Base-by-base conservation (phyloP, 1,139 yeast genomes). In the Sugiyamaella pinicola region DNA sequence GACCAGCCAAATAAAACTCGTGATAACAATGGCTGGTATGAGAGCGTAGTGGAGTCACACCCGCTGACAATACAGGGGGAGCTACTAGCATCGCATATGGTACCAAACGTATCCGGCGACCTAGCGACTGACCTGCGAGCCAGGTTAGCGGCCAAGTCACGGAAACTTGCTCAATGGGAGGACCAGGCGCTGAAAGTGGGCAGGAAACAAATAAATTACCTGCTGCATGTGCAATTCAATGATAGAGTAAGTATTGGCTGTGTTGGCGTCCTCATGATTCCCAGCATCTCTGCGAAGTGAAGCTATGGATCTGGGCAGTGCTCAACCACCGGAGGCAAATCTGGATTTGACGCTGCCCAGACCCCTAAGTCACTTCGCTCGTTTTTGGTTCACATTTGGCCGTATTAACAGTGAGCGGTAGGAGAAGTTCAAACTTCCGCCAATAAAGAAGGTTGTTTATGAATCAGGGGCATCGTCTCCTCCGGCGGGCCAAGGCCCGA, bases 181-280 rank as follows among this genome's bases (percentile, higher is more conserved):
- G 54, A 58, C n/a, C 44, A 55, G 17, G 64, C 64, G 1, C 53
- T 58, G 6, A 55, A 52, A 37, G 61, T 58, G 7, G 53, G 58
- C 1, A 43, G 52, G 21, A 48, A 54, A 42, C 55, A 60, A 49
- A 46, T 55, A 17, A 55, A 53, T 28, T 59, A 64, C 48, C 49
- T 64, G 21, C 43, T 65, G 29, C 63, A 62, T 52, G 55, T 60
- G 8, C 58, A 57, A 50, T 66, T 63, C 55, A 56, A 53, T 18
- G 56, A 49, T 34, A 45, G 55, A 24, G 58, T 56, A 51, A 19
- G 54, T 51, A n/a, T n/a, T n/a, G n/a, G n/a, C n/a, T n/a, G n/a
- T n/a, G n/a, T n/a, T n/a, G n/a, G n/a, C n/a, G n/a, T n/a, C n/a
- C n/a, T n/a, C n/a, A n/a, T n/a, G n/a, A n/a, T n/a, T n/a, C n/a